Conservation (phyloP, 2,329 filamentous ascomycete species). For the Pezizomycotina sp. region DNA sequence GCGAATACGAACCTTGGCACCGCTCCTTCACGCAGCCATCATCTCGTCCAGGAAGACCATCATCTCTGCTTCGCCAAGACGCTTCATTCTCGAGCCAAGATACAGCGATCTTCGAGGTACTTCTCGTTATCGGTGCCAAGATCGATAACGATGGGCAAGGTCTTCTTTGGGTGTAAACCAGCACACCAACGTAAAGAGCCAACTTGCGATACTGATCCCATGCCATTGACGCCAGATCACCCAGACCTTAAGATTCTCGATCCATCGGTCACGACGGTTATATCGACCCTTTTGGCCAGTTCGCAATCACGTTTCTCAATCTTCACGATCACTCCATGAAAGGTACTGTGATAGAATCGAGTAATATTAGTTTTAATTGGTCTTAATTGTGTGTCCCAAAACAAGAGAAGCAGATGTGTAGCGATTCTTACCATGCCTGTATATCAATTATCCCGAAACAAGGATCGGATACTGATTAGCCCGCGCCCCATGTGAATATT, state of each 20-base stretch:
- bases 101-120: slow-evolving; percentile 59
- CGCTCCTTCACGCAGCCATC: slow-evolving; percentile 78
- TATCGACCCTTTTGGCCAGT: slow-evolving; percentile 89
- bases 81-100: slow-evolving; percentile 72
- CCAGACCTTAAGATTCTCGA: slow-evolving; percentile 82
- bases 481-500: too few relatives aligned
- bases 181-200: slow-evolving; percentile 85
- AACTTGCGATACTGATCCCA: slow-evolving; percentile 97
- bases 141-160: slow-evolving; percentile 52
- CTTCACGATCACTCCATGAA: slow-evolving; percentile 83
- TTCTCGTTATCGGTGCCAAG: slow-evolving; percentile 47
- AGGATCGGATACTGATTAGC: too few relatives aligned
- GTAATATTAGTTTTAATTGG: too few relatives aligned
- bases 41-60: slow-evolving; percentile 92
- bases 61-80: slow-evolving; percentile 61
- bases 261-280: slow-evolving; percentile 91
- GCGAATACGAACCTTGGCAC: slow-evolving; percentile 40
- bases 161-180: slow-evolving; percentile 81
- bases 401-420: too few relatives aligned
- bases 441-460: too few relatives aligned
- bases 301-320: slow-evolving; percentile 71
- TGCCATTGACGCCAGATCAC: slow-evolving; percentile 94
- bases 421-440: too few relatives aligned
- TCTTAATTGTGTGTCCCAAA: too few relatives aligned
- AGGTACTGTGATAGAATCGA: too few relatives aligned